phyloP scores from a whole-genome alignment of 2,329 filamentous ascomycete species.

The Phaeosphaeriaceae sp. region DNA sequence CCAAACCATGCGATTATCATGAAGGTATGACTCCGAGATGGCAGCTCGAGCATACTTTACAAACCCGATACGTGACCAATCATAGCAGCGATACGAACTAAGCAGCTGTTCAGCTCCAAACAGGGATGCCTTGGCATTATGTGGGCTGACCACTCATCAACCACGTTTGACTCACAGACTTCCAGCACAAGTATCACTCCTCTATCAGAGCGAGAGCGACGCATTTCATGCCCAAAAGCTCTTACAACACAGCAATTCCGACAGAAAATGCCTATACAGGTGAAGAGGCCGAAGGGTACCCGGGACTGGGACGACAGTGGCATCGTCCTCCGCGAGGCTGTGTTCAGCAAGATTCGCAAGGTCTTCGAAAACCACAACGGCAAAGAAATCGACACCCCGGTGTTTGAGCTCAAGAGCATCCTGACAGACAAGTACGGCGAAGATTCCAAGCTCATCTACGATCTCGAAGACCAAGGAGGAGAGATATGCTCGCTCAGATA shows the following conservation, averaged over 20 bases:
- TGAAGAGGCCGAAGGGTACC: slow-evolving; percentile 87
- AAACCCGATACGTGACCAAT: neutral
- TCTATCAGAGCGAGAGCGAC: neutral
- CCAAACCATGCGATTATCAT: neutral
- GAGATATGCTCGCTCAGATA: slow-evolving; percentile 84
- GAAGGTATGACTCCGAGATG: neutral
- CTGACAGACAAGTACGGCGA: slow-evolving; percentile 89
- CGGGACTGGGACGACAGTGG: slow-evolving; percentile 66
- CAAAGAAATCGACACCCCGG: slow-evolving; percentile 53
- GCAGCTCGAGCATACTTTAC: neutral
- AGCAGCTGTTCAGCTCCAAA: neutral
- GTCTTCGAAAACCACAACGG: slow-evolving; percentile 27
- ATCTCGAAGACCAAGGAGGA: slow-evolving; percentile 83
- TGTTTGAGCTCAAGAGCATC: slow-evolving; percentile 86
- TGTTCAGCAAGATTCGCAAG: slow-evolving; percentile 21
- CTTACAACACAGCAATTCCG: neutral
- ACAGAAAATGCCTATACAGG: slow-evolving; percentile 58
- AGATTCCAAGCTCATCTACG: slow-evolving; percentile 85
- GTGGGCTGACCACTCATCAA: neutral
- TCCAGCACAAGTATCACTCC: neutral
- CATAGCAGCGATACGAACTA: neutral
- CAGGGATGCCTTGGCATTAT: neutral
- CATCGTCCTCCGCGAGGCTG: slow-evolving; percentile 20
- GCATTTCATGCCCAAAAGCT: neutral
- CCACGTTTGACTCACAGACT: neutral